phyloP scores from a whole-genome alignment of 192 early-diverging fungal genomes.

The Umbelopsis ramanniana region DNA sequence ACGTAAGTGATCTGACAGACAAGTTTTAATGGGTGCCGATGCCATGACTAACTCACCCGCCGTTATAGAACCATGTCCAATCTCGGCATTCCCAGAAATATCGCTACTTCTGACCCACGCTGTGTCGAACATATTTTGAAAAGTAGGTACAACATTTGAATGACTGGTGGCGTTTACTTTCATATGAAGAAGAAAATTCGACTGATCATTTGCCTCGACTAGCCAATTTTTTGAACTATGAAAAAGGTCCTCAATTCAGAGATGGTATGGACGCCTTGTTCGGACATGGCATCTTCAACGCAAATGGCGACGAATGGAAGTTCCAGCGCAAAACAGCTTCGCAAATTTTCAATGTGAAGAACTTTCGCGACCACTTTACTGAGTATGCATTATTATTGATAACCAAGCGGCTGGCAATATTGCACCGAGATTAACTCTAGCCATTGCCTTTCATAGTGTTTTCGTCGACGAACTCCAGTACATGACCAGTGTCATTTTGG shows the following conservation, averaged over 20 bases:
- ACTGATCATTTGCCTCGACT: not conserved
- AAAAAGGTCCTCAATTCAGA: conserved; percentile 46
- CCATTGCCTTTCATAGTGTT: conserved; percentile 21
- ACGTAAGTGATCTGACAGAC: conserved; percentile 18
- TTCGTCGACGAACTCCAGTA: conserved; percentile 40
- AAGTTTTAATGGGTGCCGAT: not conserved
- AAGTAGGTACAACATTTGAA: conserved; percentile 20
- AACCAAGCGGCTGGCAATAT: no score
- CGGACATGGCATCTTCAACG: conserved; percentile 74
- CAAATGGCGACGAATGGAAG: conserved; percentile 58
- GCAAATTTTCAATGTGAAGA: conserved; percentile 37
- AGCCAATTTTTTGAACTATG: conserved; percentile 45
- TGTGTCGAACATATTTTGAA: conserved; percentile 45
- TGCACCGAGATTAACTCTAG: no score
- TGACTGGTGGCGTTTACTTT: no score
- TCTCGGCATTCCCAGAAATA: conserved; percentile 25
- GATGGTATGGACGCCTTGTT: conserved; percentile 54
- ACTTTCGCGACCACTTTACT: conserved; percentile 36
- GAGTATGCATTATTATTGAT: conserved; percentile 21
- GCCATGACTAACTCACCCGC: not conserved
- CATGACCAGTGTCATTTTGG: conserved; percentile 35
- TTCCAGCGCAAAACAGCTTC: conserved; percentile 58
- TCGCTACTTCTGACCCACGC: conserved; percentile 34
- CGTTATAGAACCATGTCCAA: conserved; percentile 21
- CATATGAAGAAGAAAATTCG: no score